phyloP scores from a whole-genome alignment of 169 alveolate species.

The Babesia ovis region DNA sequence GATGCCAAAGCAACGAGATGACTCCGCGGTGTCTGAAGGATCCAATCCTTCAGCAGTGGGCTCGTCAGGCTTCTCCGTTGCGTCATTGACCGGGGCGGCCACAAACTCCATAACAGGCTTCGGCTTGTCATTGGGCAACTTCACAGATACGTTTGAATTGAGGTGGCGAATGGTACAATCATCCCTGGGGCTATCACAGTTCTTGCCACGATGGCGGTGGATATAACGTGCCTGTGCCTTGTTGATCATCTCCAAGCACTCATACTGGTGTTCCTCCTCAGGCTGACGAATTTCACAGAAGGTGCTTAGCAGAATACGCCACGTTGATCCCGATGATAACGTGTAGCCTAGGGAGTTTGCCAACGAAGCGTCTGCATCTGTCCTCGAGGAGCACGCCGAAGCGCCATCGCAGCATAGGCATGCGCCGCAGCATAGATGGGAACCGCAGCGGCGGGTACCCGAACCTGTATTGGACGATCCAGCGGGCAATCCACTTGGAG shows the following conservation, averaged over 20 bases:
- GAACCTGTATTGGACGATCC: neutral
- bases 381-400: neutral
- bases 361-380: neutral
- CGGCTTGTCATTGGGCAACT: neutral
- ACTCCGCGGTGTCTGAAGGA: neutral
- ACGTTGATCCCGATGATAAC: constrained; percentile 30
- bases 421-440: neutral
- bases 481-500: neutral
- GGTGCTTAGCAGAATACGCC: constrained; percentile 49
- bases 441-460: neutral
- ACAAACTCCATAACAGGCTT: too few species aligned
- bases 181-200: neutral
- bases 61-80: neutral
- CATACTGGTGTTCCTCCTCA: constrained; percentile 4
- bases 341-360: constrained; percentile 23
- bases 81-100: neutral
- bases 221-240: constrained; percentile 4
- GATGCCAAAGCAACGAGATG: neutral
- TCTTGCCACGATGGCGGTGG: neutral
- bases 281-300: constrained; percentile 37
- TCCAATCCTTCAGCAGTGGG: neutral
- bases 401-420: neutral
- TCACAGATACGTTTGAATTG: neutral
- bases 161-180: neutral
- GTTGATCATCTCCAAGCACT: constrained; percentile 31